These are phyloP conservation scores for Pythium periplocum DNA, from an alignment of 352 stramenopile genomes.

Conservation along the genomic window DNA sequence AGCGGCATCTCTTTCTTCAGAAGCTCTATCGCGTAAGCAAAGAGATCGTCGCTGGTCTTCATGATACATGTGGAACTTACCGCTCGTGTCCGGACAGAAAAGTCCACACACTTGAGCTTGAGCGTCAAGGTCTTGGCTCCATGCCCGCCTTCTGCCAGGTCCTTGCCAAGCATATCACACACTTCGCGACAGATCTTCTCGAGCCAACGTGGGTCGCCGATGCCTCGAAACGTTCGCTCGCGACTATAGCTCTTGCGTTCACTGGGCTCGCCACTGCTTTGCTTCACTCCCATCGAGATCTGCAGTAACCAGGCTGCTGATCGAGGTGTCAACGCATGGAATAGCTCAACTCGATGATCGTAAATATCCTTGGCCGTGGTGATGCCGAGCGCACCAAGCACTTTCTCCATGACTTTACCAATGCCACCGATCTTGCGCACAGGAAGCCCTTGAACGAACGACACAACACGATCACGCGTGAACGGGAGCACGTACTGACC, in stretches of 20 bases:
- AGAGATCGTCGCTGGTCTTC: constrained; percentile 41
- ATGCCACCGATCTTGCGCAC: constrained; percentile 94
- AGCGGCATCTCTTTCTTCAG: constrained; percentile 61
- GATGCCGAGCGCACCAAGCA: constrained; percentile 78
- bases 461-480: constrained; percentile 58
- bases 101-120: constrained; percentile 68
- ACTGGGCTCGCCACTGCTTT: constrained; percentile 29
- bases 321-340: constrained; percentile 61
- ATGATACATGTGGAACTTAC: constrained; percentile 36
- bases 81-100: constrained; percentile 48
- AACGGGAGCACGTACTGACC: constrained; percentile 90
- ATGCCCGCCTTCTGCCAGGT: constrained; percentile 38
- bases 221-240: constrained; percentile 58
- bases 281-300: constrained; percentile 60
- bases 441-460: constrained; percentile 86
- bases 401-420: constrained; percentile 95
- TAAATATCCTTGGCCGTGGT: constrained; percentile 82
- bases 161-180: constrained; percentile 44
- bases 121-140: constrained; percentile 58
- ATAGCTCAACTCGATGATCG: constrained; percentile 43
- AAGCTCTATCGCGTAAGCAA: constrained; percentile 34
- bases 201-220: constrained; percentile 21
- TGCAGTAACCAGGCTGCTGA: constrained; percentile 68
- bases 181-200: constrained; percentile 65
- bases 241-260: constrained; percentile 79